Evolutionary conservation across 2,329 filamentous ascomycete species (phyloP).

Genomic region (Gremmenia infestans): DNA sequence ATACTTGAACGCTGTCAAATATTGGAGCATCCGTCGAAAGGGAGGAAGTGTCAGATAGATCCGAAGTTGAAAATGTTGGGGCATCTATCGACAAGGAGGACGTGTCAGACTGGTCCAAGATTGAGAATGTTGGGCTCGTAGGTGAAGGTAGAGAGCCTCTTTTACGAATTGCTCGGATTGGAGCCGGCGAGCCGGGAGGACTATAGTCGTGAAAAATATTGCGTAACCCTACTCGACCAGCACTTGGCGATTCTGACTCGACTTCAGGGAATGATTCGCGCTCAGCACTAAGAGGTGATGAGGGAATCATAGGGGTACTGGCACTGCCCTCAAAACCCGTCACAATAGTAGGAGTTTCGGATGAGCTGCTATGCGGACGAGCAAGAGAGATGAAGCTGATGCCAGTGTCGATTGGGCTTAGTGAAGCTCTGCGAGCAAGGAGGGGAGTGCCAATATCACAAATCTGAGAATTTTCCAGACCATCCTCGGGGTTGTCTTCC

Average conservation of each 20-base stretch:
- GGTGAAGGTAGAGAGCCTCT: constrained; percentile 14
- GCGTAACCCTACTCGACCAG: constrained; percentile 16
- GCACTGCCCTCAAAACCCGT: constrained; percentile 4
- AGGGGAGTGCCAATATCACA: constrained; percentile 5
- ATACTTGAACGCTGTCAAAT: constrained; percentile 23
- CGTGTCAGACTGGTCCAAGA: constrained; percentile 6
- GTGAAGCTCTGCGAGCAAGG: constrained; percentile 6
- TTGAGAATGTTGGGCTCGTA: constrained; percentile 16
- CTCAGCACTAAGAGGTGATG: constrained; percentile 7
- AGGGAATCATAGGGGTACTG: constrained; percentile 3
- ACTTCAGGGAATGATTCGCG: constrained; percentile 5
- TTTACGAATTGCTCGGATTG: constrained; percentile 4
- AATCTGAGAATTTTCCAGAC: neutral
- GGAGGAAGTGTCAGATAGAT: constrained; percentile 6
- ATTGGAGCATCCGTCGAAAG: constrained; percentile 21
- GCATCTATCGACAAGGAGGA: constrained; percentile 19
- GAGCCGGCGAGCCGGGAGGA: constrained; percentile 21
- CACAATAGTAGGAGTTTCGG: constrained; percentile 19
- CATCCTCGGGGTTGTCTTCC: neutral
- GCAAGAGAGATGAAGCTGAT: constrained; percentile 6
- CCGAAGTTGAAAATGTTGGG: constrained; percentile 15
- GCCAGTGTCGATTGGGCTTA: constrained; percentile 1
- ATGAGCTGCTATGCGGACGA: constrained; percentile 17
- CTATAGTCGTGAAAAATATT: constrained; percentile 19
- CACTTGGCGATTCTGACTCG: constrained; percentile 21